phyloP scores from a whole-genome alignment of 2,329 filamentous ascomycete genomes.

The Verticillium tricorpus region DNA sequence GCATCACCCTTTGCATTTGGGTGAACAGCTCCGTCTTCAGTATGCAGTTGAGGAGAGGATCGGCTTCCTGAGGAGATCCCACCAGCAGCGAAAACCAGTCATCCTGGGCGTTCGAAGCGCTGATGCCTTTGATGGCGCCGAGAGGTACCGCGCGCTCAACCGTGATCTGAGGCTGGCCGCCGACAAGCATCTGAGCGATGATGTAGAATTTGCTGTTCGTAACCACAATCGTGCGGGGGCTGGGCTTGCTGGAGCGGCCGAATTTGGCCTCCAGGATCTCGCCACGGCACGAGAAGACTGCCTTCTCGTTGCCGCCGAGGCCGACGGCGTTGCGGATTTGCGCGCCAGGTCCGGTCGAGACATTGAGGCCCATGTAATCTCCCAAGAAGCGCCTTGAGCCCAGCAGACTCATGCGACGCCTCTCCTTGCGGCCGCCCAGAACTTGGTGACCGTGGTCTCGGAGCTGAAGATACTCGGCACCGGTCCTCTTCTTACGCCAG shows the following conservation, averaged over 20 bases:
- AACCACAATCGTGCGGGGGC: slow-evolving; percentile 77
- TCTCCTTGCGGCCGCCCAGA: slow-evolving; percentile 81
- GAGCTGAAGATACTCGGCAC: slow-evolving; percentile 82
- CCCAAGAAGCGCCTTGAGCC: slow-evolving; percentile 90
- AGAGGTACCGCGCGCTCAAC: slow-evolving; percentile 79
- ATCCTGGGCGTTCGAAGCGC: slow-evolving; percentile 76
- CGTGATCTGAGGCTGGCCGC: slow-evolving; percentile 67
- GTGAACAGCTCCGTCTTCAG: slow-evolving; percentile 98
- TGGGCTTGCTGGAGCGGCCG: slow-evolving; percentile 90
- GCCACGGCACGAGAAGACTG: slow-evolving; percentile 85
- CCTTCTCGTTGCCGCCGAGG: slow-evolving; percentile 66
- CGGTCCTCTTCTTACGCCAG: slow-evolving; percentile 90
- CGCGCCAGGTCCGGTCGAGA: slow-evolving; percentile 72
- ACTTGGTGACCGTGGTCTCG: slow-evolving; percentile 83
- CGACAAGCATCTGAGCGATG: slow-evolving; percentile 76
- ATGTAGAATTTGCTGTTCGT: slow-evolving; percentile 86
- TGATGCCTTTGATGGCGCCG: slow-evolving; percentile 83
- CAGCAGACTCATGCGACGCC: slow-evolving; percentile 83
- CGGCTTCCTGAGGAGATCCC: slow-evolving; percentile 84
- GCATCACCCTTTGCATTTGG: slow-evolving; percentile 76
- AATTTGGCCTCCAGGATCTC: slow-evolving; percentile 93
- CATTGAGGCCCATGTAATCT: slow-evolving; percentile 88
- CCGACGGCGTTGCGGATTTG: slow-evolving; percentile 72
- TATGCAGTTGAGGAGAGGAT: slow-evolving; percentile 88
- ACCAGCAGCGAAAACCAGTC: slow-evolving; percentile 96